Conservation (phyloP, 2,329 filamentous ascomycete species). For the Colletotrichum truncatum region DNA sequence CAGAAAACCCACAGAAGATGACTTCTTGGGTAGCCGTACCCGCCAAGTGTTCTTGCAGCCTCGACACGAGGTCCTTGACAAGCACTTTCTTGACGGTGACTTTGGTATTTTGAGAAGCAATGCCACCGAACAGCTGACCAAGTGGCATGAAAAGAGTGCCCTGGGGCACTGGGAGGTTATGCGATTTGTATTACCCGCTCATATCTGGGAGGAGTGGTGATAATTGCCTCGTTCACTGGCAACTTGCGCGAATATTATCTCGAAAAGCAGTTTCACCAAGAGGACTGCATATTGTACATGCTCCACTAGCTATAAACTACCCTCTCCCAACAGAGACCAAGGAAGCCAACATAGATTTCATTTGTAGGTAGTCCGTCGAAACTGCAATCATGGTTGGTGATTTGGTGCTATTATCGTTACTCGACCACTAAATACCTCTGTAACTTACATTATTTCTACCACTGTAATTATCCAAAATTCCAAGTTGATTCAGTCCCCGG, state of each 20-base stretch:
- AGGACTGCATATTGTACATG: constrained; percentile 4
- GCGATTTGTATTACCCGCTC: constrained; percentile 80
- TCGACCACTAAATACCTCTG: no score
- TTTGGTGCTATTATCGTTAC: no score
- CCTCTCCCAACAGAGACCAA: neutral
- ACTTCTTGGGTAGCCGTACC: constrained; percentile 78
- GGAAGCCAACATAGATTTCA: neutral
- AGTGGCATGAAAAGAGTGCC: constrained; percentile 80
- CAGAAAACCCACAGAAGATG: constrained; percentile 68
- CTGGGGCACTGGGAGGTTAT: constrained; percentile 92
- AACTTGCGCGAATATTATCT: no score
- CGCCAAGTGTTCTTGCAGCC: constrained; percentile 78
- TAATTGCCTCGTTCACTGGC: neutral
- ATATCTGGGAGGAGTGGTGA: constrained; percentile 91
- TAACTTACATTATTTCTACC: no score
- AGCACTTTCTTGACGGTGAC: constrained; percentile 55
- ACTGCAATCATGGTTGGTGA: no score
- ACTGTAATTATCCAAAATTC: no score
- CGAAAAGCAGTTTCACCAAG: neutral
- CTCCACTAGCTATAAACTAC: neutral
- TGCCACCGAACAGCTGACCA: constrained; percentile 72
- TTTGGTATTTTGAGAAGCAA: constrained; percentile 67
- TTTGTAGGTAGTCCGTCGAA: no score
- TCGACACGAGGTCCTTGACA: constrained; percentile 71
- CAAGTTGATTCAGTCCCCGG: no score